Evolutionary conservation across 768 basidiomycete species (phyloP), one percentile per base, ranked within the genome.

Genomic region (Russula sp.): DNA sequence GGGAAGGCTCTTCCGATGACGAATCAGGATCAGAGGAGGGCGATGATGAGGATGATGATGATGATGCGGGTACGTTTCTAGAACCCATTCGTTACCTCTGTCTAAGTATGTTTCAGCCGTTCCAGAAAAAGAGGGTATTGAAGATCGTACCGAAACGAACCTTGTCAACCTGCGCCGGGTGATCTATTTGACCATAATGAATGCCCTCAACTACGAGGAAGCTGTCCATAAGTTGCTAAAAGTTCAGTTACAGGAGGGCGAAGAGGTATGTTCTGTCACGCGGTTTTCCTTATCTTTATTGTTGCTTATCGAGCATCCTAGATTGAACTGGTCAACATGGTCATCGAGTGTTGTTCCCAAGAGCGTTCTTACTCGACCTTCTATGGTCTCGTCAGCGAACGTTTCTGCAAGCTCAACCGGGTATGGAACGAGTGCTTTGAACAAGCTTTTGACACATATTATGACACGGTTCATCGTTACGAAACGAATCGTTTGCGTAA

Each of bases 261-360:
- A 97, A 73, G 97, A 99, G 86, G 95, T 96, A 70, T 58, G 77
- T 22, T 49, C 7, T 18, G 14, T 61, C 9, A 11, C 16, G 5
- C 41, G 29, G 36, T 32, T 34, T 32, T 54, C 20, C 56, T 47
- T 56, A 20, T 20, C 20, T 56, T 47, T 56, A 20, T 20, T 9
- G 36, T 59, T 43, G 52, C 29, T 50, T 5, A 59, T 16, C 25
- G 63, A 11, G n/a, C 49, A 39, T n/a, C 39, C 3, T 69, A 97
- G 93, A 89, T 93, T 68, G 96, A 98, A 72, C 75, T 99, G 60
- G 84, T 91, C 72, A 98, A 98, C 79, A 99, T 99, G 97, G 83
- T 99, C 65, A 90, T 99, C 73, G 96, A 98, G 70, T 99, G 97
- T 88, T 98, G 97, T 73, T 98, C 97, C 2, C 97, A 99, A 77